Base-by-base conservation (phyloP, 768 basidiomycete species). In the Lactifluus echinatus region DNA sequence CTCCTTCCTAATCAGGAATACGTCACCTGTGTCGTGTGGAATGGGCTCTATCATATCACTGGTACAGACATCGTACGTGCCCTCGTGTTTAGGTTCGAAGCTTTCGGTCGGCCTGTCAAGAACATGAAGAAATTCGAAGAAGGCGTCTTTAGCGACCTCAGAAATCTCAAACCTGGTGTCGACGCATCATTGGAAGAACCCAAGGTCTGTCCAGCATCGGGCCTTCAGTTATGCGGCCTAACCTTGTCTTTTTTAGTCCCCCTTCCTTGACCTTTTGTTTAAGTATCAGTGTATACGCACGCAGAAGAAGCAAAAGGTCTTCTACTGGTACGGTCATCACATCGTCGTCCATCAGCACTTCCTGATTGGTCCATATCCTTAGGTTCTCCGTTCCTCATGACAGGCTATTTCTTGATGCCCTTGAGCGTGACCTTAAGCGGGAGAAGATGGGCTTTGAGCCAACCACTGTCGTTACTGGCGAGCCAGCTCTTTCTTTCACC, bases 241-340 rank as follows among this genome's bases (percentile, higher is more conserved):
- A 53, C 60, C 34, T 23, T 55, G 47, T n/a, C 31, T 45, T n/a
- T n/a, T 33, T 43, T 66, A 95, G 93, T 89, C 90, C 45, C 87
- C 89, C 0, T 94, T 97, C 73, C 77, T 97, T 17, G 94, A 97
- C 65, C 78, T 94, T 26, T 74, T 97, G 10, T 96, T 96, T 82
- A 93, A 94, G 70, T 93, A 89, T 65, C 92, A 94, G 68, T 95
- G 93, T 69, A 96, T 97, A 63, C 83, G 94, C 37, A 97, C 94
- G 1, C 94, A 97, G 70, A 97, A 96, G 79, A 97, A 96, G 74
- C 94, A 95, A 74, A 93, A 97, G 70, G 94, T 97, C n/a, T 97
- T 96, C 68, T 96, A 90, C 70, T 97, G 94, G 93, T 90, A 63
- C 53, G 85, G 0, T 21, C 37, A 46, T 31, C 56, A 60, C 17